Percentiles rank a stretch among this genome's conserved stretches.
phyloP scores from a whole-genome alignment of 2,329 filamentous ascomycete species.

The Arachnopeziza araneosa region DNA sequence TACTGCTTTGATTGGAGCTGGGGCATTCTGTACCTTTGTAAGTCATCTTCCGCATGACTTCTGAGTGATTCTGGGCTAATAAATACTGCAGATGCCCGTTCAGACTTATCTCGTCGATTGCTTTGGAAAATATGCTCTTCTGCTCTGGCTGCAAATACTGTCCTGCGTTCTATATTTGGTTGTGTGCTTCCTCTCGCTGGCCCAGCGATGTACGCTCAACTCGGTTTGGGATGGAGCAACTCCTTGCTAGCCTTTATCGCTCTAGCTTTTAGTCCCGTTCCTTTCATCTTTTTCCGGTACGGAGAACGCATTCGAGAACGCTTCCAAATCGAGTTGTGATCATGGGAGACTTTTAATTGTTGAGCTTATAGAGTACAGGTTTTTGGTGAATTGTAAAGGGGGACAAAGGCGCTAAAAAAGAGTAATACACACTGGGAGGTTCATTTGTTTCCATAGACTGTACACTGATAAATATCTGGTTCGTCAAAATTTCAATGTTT shows the following conservation, averaged over 20 bases:
- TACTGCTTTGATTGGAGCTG: constrained; percentile 34
- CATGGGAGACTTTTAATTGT: no score
- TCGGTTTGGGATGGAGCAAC: constrained; percentile 35
- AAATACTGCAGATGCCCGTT: no score
- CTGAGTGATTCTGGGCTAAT: constrained; percentile 18
- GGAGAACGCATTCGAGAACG: constrained; percentile 39
- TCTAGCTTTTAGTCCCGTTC: constrained; percentile 39
- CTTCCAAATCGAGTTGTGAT: no score
- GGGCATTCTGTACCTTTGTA: constrained; percentile 43
- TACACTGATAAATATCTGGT: no score
- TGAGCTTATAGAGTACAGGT: no score
- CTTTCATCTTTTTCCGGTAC: constrained; percentile 31
- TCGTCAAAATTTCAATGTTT: no score
- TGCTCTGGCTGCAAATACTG: constrained; percentile 20
- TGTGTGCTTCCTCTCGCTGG: constrained; percentile 22
- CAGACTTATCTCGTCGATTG: background rate
- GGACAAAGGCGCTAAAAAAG: no score
- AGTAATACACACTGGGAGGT: no score
- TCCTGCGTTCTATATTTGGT: constrained; percentile 21
- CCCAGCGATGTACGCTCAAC: constrained; percentile 19
- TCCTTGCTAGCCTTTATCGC: constrained; percentile 45
- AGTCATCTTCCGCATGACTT: constrained; percentile 54
- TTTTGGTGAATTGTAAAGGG: no score
- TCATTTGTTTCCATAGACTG: no score
- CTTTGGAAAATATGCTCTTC: background rate